phyloP scores from a whole-genome alignment of 306 rosid species.

The Carpinus viminea region DNA sequence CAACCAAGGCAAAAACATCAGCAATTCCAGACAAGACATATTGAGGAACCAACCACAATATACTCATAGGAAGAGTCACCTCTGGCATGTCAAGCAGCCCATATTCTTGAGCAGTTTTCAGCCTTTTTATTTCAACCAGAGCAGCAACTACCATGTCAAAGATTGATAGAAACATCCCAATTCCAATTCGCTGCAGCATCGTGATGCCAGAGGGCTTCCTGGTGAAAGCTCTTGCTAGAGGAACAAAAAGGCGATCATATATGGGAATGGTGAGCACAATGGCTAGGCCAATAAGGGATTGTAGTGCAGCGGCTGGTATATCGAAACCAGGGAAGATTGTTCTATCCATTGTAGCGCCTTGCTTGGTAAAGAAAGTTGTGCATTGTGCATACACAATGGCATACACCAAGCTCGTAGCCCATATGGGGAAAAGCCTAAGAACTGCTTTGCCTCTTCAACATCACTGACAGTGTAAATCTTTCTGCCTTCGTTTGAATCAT shows the following conservation, averaged over 20 bases:
- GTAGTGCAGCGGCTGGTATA: constrained; percentile 67
- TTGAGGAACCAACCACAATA: constrained; percentile 79
- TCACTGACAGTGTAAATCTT: constrained; percentile 21
- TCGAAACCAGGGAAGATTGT: constrained; percentile 40
- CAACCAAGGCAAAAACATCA: constrained; percentile 62
- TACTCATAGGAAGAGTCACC: constrained; percentile 59
- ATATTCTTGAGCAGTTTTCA: constrained; percentile 51
- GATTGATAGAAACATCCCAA: constrained; percentile 50
- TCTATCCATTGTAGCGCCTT: constrained; percentile 61
- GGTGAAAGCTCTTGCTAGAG: constrained; percentile 49
- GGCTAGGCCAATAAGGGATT: constrained; percentile 27
- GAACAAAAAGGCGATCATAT: constrained; percentile 55
- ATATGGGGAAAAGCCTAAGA: constrained; percentile 44
- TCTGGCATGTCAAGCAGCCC: constrained; percentile 54
- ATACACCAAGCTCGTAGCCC: constrained; percentile 45
- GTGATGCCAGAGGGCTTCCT: constrained; percentile 63
- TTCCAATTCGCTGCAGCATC: constrained; percentile 69
- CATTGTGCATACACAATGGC: constrained; percentile 44
- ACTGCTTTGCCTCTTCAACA: constrained; percentile 56
- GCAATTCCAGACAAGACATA: constrained; percentile 58
- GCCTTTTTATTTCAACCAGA: constrained; percentile 55
- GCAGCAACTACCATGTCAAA: constrained; percentile 51
- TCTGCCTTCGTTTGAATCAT: constrained; percentile 22
- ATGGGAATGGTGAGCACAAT: constrained; percentile 43
- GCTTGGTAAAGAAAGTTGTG: constrained; percentile 54